A percentile compares a stretch with the other conserved stretches of the same genome.
Conservation (phyloP, 2,329 filamentous ascomycete genomes). For the Cladosporium sphaerospermum region DNA sequence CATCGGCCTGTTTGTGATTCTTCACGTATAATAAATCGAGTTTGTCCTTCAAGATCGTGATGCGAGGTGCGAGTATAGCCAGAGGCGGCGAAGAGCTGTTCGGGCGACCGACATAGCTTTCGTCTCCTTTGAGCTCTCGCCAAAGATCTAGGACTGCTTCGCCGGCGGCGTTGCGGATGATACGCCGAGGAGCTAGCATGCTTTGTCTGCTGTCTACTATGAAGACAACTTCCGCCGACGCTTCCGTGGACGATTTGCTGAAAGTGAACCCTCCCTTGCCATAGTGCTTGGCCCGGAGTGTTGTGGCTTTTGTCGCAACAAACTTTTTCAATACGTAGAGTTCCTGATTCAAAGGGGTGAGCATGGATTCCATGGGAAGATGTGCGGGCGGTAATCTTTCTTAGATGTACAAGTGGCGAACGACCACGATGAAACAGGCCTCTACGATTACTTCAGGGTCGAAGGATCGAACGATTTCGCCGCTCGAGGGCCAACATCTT, state of each 20-base stretch:
- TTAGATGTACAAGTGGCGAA: not conserved
- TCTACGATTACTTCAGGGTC: not conserved
- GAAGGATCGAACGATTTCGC: not conserved
- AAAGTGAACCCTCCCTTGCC: slow-evolving; percentile 1
- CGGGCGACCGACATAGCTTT: not conserved
- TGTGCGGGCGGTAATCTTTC: not conserved
- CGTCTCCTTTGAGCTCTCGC: not conserved
- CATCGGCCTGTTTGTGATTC: too few species aligned
- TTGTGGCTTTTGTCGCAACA: not conserved
- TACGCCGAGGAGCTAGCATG: not conserved
- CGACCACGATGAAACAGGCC: not conserved
- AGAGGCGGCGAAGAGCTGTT: not conserved
- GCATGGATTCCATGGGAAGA: not conserved
- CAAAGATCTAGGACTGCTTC: not conserved
- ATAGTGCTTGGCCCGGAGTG: not conserved
- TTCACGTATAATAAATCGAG: too few species aligned
- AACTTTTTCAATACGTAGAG: not conserved
- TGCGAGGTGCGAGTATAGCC: not conserved
- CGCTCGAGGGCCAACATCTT: not conserved
- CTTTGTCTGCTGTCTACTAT: slow-evolving; percentile 1
- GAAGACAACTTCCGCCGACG: not conserved
- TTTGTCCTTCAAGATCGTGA: not conserved
- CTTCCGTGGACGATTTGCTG: not conserved
- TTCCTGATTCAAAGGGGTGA: not conserved
- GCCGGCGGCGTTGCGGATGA: not conserved